Conservation (phyloP, 2,329 filamentous ascomycete genomes). For the Pseudogymnoascus sp. region DNA sequence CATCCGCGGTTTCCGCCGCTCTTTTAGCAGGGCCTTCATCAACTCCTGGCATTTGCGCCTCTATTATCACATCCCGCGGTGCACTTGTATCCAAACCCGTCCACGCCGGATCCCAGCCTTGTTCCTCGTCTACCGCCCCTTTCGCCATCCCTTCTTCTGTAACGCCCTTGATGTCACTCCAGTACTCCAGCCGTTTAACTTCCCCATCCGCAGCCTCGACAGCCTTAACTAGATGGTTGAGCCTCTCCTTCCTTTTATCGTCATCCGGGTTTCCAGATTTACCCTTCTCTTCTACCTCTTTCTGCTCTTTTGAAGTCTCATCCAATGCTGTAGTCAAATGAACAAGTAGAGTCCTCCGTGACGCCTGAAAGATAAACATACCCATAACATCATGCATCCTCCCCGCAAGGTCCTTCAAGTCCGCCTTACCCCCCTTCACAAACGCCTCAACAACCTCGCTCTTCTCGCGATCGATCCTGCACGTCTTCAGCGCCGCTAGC, state of each 20-base stretch:
- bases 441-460: conserved; percentile 77
- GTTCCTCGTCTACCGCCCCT: conserved; percentile 23
- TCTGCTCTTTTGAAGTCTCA: conserved; percentile 41
- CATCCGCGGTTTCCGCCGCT: background rate
- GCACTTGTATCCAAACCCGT: conserved; percentile 25
- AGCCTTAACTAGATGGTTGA: conserved; percentile 64
- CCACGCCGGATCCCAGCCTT: conserved; percentile 26
- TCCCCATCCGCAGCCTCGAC: conserved; percentile 71
- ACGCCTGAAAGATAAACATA: conserved; percentile 82
- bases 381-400: conserved; percentile 81
- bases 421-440: conserved; percentile 65
- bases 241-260: conserved; percentile 34
- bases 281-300: conserved; percentile 26
- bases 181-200: conserved; percentile 74
- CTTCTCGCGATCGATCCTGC: conserved; percentile 85
- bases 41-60: conserved; percentile 17
- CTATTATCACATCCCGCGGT: conserved; percentile 24
- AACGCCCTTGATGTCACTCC: conserved; percentile 73
- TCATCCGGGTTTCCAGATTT: conserved; percentile 29
- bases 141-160: conserved; percentile 39
- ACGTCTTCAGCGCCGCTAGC: conserved; percentile 56
- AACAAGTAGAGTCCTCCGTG: conserved; percentile 66
- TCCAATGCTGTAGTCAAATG: conserved; percentile 60
- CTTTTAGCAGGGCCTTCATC: conserved; percentile 9
- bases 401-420: conserved; percentile 66